Conservation (phyloP, 768 basidiomycete species). For the Rhodotorula babjevae region DNA sequence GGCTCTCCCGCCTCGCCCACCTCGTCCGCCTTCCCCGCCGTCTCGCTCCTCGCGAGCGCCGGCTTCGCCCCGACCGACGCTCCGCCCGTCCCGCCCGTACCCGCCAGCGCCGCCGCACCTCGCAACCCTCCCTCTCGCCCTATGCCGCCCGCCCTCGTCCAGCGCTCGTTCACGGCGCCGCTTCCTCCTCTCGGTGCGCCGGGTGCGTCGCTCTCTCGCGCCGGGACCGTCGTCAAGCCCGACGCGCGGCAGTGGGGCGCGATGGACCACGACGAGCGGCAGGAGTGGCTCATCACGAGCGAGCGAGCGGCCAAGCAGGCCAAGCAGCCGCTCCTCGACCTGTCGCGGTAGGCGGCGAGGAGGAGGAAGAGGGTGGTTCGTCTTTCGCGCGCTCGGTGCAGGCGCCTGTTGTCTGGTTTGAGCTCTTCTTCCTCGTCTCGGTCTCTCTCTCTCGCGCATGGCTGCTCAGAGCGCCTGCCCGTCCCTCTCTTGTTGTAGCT, state of each 20-base stretch:
- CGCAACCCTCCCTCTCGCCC: not conserved
- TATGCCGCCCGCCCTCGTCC: not conserved
- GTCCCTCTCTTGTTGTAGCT: not conserved
- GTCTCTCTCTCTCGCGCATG: not conserved
- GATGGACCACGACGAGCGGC: constrained; percentile 13
- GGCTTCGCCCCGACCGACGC: not conserved
- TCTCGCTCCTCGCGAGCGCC: not conserved
- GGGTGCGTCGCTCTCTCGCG: not conserved
- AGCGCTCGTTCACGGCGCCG: not conserved
- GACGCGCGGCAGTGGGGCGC: constrained; percentile 18
- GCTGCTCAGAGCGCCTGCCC: not conserved
- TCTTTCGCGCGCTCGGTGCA: not conserved
- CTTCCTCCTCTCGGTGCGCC: not conserved
- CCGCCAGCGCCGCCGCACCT: not conserved
- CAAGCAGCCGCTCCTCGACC: constrained; percentile 26
- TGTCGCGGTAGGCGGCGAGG: not conserved
- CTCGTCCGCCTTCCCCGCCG: not conserved
- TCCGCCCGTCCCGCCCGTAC: not conserved
- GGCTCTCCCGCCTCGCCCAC: not conserved
- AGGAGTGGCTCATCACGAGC: constrained; percentile 12
- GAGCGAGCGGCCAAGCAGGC: constrained; percentile 19
- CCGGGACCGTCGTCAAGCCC: constrained; percentile 18
- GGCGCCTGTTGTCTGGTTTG: not conserved
- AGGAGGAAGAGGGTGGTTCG: not conserved
- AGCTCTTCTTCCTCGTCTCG: not conserved